A percentile compares a stretch with the other conserved stretches of the same genome.
phyloP scores from a whole-genome alignment of 2,329 filamentous ascomycete genomes.

The Phyllosticta capitalensis region DNA sequence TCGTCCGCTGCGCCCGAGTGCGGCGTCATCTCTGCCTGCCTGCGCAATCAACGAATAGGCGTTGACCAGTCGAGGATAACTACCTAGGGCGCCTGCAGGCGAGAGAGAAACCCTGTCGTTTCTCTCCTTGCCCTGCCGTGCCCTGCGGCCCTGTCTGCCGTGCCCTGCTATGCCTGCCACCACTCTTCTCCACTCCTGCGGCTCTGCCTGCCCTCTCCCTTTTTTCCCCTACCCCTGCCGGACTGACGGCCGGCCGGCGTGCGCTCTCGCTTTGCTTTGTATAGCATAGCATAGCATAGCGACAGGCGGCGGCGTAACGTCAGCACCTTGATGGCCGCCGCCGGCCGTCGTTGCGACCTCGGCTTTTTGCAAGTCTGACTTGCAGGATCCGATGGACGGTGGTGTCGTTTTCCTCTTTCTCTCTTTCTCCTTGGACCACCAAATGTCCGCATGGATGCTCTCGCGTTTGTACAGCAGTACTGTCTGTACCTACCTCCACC shows the following conservation, averaged over 20 bases:
- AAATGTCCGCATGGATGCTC: neutral
- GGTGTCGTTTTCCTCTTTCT: neutral
- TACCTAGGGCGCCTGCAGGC: neutral
- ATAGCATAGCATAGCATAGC: neutral
- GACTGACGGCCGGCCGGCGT: neutral
- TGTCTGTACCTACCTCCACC: too few species aligned
- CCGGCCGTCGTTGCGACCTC: neutral
- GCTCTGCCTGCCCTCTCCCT: neutral
- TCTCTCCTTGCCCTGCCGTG: neutral
- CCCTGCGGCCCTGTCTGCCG: neutral
- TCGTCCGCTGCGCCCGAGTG: neutral
- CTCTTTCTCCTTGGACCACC: neutral
- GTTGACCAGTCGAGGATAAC: neutral
- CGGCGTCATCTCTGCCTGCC: neutral
- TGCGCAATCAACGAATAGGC: neutral
- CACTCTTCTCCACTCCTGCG: neutral
- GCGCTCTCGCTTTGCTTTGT: neutral
- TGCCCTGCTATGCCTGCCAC: neutral
- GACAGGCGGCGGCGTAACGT: neutral
- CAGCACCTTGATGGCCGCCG: neutral
- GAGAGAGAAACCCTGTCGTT: too few species aligned
- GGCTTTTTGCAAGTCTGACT: neutral
- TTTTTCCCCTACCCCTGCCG: neutral
- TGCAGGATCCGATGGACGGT: neutral
- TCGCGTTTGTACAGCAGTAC: too few species aligned